Base-by-base conservation (phyloP, 1,139 yeast species). In the Yamadazyma triangularis region DNA sequence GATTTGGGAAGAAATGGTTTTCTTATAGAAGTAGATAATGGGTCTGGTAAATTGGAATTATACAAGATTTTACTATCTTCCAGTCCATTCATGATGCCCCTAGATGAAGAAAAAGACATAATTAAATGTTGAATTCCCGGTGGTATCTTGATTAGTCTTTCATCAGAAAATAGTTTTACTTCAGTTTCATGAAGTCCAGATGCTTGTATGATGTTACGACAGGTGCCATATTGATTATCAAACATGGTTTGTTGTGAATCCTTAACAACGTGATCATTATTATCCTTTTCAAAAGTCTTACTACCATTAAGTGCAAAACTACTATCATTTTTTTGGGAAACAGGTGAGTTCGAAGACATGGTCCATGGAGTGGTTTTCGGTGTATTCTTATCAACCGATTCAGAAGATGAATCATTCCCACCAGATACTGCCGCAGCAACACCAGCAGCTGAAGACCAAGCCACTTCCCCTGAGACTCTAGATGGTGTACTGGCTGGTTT, bases 111-210 rank as follows among this genome's bases (percentile, higher is more conserved):
- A 45, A 68, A 73, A 0, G 82, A 73, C 15, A 73, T 50, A 2
- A 77, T 67, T 36, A 77, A 68, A 44, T 78, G 79, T 52, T 83
- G 89, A 24, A 83, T 71, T 18, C 93, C 93, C 5, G 86, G 79
- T 4, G 91, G 89, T 31, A 79, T 54, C 30, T 59, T 62, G 25
- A 77, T 52, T 37, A 79, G 62, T 34, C 65, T 54, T 29, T 50
- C 34, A 42, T 67, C 70, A 25, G 64, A 53, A 38, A 67, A 66
- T 28, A 68, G 45, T 25, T 53, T 58, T 21, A 49, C 35, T 40
- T 68, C 74, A 5, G 48, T 46, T 13, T 50, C 50, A 2, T 18
- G 6, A 7, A 18, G 9, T 7, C 20, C 20, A 7, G 20, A 18
- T 7, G 20, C 6, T 18, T 18, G 8, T 18, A 18, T 6, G 6